These are phyloP conservation scores for Cyclanthera cordifolia DNA, from an alignment of 306 rosid species.

Conservation along the genomic window DNA sequence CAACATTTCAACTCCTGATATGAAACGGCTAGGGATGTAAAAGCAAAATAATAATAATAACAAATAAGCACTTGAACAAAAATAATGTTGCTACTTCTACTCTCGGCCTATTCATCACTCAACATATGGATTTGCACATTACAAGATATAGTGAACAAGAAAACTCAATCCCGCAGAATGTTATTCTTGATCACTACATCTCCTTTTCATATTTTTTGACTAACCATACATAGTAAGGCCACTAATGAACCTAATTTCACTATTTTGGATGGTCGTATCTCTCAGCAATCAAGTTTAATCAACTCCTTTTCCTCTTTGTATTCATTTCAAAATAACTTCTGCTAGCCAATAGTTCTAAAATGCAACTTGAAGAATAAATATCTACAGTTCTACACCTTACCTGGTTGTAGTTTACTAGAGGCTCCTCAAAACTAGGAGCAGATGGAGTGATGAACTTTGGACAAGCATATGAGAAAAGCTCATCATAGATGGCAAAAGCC, in stretches of 20 bases:
- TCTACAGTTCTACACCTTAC: slow-evolving; percentile 21
- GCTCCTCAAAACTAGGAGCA: slow-evolving; percentile 93
- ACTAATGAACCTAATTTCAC: background rate
- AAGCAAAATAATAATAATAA: background rate
- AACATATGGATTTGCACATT: background rate
- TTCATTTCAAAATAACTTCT: background rate
- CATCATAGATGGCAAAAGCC: slow-evolving; percentile 88
- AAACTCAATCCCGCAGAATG: background rate
- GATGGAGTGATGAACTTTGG: slow-evolving; percentile 97
- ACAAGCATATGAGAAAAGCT: slow-evolving; percentile 95
- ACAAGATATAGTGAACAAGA: background rate
- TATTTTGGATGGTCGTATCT: background rate
- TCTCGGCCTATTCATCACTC: background rate
- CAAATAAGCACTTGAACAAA: background rate
- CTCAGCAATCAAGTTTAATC: background rate
- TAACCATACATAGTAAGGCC: background rate
- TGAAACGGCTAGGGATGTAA: too few relatives aligned
- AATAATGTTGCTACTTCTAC: background rate
- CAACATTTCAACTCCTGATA: too few relatives aligned
- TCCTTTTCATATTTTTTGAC: background rate
- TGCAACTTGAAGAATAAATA: background rate
- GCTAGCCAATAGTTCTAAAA: background rate
- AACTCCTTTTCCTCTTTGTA: background rate
- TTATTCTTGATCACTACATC: background rate
- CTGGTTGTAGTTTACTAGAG: slow-evolving; percentile 88